Evolutionary conservation across 352 stramenopile species (phyloP), one percentile per base, ranked within the genome.

Genomic region (Phytopythium ostracodes): DNA sequence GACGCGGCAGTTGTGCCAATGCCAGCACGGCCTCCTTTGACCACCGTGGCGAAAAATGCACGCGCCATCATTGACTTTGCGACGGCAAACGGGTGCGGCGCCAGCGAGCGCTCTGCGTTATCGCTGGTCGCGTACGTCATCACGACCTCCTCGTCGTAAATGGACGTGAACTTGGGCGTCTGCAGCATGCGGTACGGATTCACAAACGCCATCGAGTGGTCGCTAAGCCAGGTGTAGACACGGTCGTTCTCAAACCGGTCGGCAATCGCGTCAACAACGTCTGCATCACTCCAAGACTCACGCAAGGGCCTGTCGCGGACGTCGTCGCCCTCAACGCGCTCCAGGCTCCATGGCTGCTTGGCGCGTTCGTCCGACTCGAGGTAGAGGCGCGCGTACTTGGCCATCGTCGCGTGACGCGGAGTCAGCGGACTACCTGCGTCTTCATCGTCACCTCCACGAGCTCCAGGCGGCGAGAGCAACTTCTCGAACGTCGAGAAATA

Each of bases 331-430:
- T 56, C 20, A 0, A 59, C 59, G 11, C 81, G 71, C 47, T 82
- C 68, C 62, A 82, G 78, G 54, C 63, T 77, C 84, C 84, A 93
- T 11, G 78, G 81, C 54, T 75, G 75, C 42, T 79, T 77, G 29
- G 69, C 59, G 29, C 76, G 75, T 50, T 75, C 73, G 58, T 89
- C 80, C 59, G 88, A 83, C 65, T 79, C 66, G 3, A 91, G 51
- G 65, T 91, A 93, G 27, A 93, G 54, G 25, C 89, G 79, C 18
- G 79, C 80, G 52, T 93, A 93, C 61, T 93, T 93, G n/a, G 80
- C 75, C 24, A 91, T 69, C 20, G 84, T 93, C 2, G 81, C 73
- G 43, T 75, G 85, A 1, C 84, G 80, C 18, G 84, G 84, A 15
- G 84, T 90, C 53, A 91, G 57, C 3, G 66, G 62, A 27, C 44